phyloP scores from a whole-genome alignment of 1,284 basidiomycete species.

The Cutaneotrichosporon sp. region DNA sequence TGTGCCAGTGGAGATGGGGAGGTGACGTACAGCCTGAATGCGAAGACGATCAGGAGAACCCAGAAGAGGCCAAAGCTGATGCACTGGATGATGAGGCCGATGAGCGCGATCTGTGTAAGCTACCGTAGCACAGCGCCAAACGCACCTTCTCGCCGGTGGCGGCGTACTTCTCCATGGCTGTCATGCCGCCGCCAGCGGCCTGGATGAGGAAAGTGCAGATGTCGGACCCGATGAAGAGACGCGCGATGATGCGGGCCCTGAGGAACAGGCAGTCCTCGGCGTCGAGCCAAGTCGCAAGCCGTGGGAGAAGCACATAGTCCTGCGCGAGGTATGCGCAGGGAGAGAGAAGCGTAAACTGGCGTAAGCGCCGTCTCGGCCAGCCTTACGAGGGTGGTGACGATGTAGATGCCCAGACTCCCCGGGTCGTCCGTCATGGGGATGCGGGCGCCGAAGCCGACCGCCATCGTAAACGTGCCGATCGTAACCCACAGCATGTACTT shows the following conservation, averaged over 20 bases:
- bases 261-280: constrained; percentile 54
- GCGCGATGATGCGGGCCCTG: constrained; percentile 26
- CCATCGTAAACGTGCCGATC: neutral
- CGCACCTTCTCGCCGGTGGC: constrained; percentile 46
- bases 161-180: constrained; percentile 30
- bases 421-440: neutral
- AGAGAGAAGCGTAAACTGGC: constrained; percentile 39
- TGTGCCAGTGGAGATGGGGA: too few relatives aligned
- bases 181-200: constrained; percentile 51
- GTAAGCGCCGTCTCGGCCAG: constrained; percentile 11
- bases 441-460: neutral
- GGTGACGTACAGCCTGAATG: constrained; percentile 58
- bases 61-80: constrained; percentile 65
- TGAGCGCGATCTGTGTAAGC: constrained; percentile 59
- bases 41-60: constrained; percentile 60
- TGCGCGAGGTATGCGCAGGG: constrained; percentile 73
- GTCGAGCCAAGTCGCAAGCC: constrained; percentile 60
- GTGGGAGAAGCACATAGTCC: constrained; percentile 67
- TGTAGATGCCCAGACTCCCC: constrained; percentile 55
- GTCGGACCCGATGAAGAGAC: constrained; percentile 56
- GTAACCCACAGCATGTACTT: constrained; percentile 8
- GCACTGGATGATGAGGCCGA: constrained; percentile 64
- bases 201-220: constrained; percentile 68
- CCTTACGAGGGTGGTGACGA: constrained; percentile 58
- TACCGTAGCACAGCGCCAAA: neutral